Evolutionary conservation across 2,329 filamentous ascomycete genomes (phyloP).

Genomic region (Botrytis squamosa): DNA sequence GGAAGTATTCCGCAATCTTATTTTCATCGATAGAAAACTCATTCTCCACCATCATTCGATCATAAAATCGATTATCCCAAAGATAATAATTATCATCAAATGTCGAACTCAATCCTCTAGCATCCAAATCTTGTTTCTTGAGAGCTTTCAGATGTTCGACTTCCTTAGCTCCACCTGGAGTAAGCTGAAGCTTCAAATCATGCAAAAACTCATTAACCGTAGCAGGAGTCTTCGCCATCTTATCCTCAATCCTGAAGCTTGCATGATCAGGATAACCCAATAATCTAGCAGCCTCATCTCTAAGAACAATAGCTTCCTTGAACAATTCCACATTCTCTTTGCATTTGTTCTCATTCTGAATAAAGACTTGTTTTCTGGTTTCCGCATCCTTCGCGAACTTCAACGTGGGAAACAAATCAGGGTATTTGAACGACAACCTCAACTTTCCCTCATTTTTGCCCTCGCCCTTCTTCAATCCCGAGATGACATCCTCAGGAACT

Average conservation of each 20-base stretch:
- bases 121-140: slow-evolving; percentile 68
- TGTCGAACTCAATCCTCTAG: slow-evolving; percentile 51
- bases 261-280: slow-evolving; percentile 77
- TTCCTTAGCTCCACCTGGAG: slow-evolving; percentile 69
- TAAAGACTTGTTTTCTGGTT: slow-evolving; percentile 65
- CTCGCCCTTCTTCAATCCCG: slow-evolving; percentile 67
- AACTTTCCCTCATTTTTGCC: slow-evolving; percentile 71
- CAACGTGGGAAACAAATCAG: slow-evolving; percentile 72
- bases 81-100: slow-evolving; percentile 73
- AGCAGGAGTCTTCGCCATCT: slow-evolving; percentile 78
- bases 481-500: slow-evolving; percentile 68
- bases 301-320: slow-evolving; percentile 69
- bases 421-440: slow-evolving; percentile 79
- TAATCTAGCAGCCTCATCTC: slow-evolving; percentile 75
- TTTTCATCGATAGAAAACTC: slow-evolving; percentile 79
- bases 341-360: slow-evolving; percentile 75
- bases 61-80: slow-evolving; percentile 81
- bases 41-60: slow-evolving; percentile 75
- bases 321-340: slow-evolving; percentile 70
- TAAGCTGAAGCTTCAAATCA: slow-evolving; percentile 66
- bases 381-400: slow-evolving; percentile 74
- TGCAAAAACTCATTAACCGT: slow-evolving; percentile 71
- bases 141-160: slow-evolving; percentile 67
- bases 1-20: slow-evolving; percentile 82
- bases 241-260: slow-evolving; percentile 72